These are phyloP conservation scores for Cytospora piceicola DNA, from an alignment of 2,329 filamentous ascomycete species.

Conservation along the genomic window DNA sequence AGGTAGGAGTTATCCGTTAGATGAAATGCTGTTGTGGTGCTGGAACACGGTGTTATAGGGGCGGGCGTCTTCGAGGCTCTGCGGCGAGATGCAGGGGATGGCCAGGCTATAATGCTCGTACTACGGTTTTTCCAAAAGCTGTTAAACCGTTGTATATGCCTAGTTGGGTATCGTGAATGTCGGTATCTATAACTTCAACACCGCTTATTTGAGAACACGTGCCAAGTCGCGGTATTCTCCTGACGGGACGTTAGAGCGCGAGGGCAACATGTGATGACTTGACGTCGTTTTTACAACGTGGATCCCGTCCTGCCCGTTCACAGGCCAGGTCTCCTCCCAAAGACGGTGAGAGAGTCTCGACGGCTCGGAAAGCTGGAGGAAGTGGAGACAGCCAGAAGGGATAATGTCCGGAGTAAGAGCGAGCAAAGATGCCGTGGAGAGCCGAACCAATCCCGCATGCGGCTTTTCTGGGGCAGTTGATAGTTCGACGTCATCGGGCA, in stretches of 20 bases:
- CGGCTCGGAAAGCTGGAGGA: conserved; percentile 14
- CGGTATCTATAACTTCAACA: neutral
- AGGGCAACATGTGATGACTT: neutral
- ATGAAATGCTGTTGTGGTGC: neutral
- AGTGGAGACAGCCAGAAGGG: conserved; percentile 14
- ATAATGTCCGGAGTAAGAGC: conserved; percentile 29
- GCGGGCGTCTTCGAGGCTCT: conserved; percentile 2
- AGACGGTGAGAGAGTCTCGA: conserved; percentile 19
- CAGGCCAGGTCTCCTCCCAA: conserved; percentile 7
- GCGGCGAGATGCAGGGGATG: conserved; percentile 1
- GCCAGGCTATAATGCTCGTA: neutral
- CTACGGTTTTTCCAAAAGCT: neutral
- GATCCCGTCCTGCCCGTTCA: neutral
- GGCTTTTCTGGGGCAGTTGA: conserved; percentile 15
- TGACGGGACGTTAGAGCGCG: neutral
- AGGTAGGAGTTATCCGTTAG: neutral
- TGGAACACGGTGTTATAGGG: neutral
- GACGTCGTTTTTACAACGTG: neutral
- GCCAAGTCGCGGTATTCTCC: neutral
- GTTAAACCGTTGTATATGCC: neutral
- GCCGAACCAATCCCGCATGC: conserved; percentile 27
- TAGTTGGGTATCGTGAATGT: neutral
- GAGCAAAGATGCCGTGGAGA: conserved; percentile 25
- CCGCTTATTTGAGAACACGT: neutral
- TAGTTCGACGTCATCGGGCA: conserved; percentile 26